A percentile compares a stretch with the other conserved stretches of the same genome.
phyloP scores from a whole-genome alignment of 805 yeast species.

The Tetrapisispora iriomotensis region DNA sequence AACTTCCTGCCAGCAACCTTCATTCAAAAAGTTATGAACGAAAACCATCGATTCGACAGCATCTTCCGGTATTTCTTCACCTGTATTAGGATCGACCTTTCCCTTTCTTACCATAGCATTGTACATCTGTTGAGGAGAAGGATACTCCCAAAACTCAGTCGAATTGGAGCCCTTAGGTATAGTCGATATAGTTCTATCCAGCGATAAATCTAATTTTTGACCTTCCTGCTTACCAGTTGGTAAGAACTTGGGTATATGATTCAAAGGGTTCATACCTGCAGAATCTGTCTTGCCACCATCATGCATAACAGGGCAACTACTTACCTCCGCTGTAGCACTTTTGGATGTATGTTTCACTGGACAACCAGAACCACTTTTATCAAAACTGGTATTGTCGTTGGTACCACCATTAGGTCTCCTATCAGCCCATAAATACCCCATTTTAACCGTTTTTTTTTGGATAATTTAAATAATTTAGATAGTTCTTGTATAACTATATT shows the following conservation, averaged over 20 bases:
- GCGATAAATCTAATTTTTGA: conserved; percentile 68
- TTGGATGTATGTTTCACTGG: conserved; percentile 7
- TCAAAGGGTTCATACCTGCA: conserved; percentile 56
- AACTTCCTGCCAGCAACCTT: conserved; percentile 96
- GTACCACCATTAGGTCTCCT: not conserved
- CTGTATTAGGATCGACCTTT: conserved; percentile 38
- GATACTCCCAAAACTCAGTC: conserved; percentile 93
- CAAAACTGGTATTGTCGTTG: not conserved
- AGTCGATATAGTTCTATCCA: conserved; percentile 70
- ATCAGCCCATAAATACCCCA: conserved; percentile 1
- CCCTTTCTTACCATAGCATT: conserved; percentile 96
- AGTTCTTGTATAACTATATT: no score
- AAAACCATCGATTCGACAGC: conserved; percentile 96
- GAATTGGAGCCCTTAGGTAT: conserved; percentile 72
- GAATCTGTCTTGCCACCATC: conserved; percentile 17
- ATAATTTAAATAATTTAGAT: no score
- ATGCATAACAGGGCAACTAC: conserved; percentile 25
- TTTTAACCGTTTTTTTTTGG: not conserved
- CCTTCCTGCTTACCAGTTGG: conserved; percentile 58
- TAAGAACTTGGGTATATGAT: conserved; percentile 78
- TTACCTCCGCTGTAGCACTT: conserved; percentile 3
- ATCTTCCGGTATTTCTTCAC: conserved; percentile 80
- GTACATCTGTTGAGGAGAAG: conserved; percentile 98
- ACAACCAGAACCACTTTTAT: not conserved
- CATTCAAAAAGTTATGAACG: conserved; percentile 91